A percentile compares a stretch with the other conserved stretches of the same genome.
phyloP scores from a whole-genome alignment of 768 basidiomycete genomes.

The Ephemerocybe angulata region DNA sequence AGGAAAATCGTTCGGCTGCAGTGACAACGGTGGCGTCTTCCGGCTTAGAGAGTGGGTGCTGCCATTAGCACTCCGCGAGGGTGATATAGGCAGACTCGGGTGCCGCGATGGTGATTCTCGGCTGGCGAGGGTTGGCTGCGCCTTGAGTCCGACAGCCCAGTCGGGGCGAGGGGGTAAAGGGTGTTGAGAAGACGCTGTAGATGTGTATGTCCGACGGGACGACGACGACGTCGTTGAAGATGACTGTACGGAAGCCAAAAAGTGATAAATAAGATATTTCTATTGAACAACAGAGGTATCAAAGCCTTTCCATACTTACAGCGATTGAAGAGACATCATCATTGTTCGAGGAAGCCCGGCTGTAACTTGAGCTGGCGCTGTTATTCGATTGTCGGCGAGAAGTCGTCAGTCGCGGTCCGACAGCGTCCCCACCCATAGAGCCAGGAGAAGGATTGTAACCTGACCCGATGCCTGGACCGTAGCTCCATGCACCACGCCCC shows the following conservation, averaged over 20 bases:
- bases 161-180: constrained; percentile 82
- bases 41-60: constrained; percentile 30
- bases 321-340: constrained; percentile 77
- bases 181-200: constrained; percentile 67
- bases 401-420: constrained; percentile 64
- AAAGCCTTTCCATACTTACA: constrained; percentile 43
- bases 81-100: constrained; percentile 37
- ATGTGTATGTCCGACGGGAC: constrained; percentile 73
- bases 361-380: constrained; percentile 48
- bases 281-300: constrained; percentile 3
- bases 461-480: constrained; percentile 57
- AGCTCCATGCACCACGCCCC: constrained; percentile 61
- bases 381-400: constrained; percentile 52
- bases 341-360: constrained; percentile 52
- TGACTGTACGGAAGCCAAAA: constrained; percentile 38
- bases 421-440: constrained; percentile 38
- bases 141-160: constrained; percentile 84
- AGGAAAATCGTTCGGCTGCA: constrained; percentile 67
- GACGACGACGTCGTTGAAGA: constrained; percentile 79
- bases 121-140: constrained; percentile 67
- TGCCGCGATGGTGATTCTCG: constrained; percentile 45
- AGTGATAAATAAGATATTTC: constrained; percentile 3
- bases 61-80: constrained; percentile 34
- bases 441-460: constrained; percentile 33
- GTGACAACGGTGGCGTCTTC: constrained; percentile 21